Conservation (phyloP, 202 grass and related monocot species). For the Cymbopogon flexuosus region DNA sequence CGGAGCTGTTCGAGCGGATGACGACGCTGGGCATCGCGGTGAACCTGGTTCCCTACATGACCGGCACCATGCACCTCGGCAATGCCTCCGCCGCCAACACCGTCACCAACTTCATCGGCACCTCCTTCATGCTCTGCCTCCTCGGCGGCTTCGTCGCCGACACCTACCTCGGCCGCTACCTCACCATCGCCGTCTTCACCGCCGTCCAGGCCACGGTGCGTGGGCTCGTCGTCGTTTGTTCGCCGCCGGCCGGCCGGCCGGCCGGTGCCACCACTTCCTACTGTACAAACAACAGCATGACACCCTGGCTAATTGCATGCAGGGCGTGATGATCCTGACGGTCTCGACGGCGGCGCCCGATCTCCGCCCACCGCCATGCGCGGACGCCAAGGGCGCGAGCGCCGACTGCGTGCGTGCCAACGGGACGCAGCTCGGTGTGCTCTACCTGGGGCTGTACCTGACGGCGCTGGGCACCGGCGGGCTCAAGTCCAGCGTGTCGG, state of each 20-base stretch:
- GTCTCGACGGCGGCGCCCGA: conserved; percentile 41
- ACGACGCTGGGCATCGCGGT: no score
- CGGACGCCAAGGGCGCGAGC: conserved; percentile 23
- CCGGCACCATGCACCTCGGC: no score
- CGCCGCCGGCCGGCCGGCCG: no score
- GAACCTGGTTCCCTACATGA: no score
- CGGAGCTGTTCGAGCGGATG: no score
- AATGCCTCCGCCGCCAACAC: no score
- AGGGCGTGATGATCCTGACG: conserved; percentile 53
- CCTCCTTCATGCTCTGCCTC: conserved; percentile 75
- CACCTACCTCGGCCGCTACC: conserved; percentile 71
- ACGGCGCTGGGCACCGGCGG: conserved; percentile 70
- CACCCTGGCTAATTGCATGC: no score
- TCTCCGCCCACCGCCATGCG: conserved; percentile 46
- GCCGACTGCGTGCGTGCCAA: conserved; percentile 38
- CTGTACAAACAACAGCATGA: no score
- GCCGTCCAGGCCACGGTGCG: conserved; percentile 42
- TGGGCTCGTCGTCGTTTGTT: no score
- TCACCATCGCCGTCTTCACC: conserved; percentile 62
- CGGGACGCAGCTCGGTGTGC: conserved; percentile 49
- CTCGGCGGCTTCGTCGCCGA: conserved; percentile 66
- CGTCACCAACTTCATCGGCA: conserved; percentile 13
- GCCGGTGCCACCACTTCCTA: no score
- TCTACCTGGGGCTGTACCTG: conserved; percentile 59
- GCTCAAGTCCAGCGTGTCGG: conserved; percentile 75